Conservation (phyloP, 1,139 yeast species). For the Yamadazyma buinensis region DNA sequence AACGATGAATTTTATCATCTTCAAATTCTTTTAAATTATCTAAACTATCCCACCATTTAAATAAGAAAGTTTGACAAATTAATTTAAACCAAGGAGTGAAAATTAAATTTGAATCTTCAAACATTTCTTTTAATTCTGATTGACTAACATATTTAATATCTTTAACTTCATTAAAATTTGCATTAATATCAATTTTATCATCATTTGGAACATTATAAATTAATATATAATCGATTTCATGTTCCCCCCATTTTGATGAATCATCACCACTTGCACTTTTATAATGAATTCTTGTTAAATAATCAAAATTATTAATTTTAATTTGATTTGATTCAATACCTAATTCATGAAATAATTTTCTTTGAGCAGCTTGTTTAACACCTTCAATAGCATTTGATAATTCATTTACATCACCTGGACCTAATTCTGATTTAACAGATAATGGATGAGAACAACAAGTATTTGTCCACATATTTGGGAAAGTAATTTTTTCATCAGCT, state of each 20-base stretch:
- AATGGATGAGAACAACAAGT: slow-evolving; percentile 98
- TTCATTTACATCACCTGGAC: slow-evolving; percentile 35
- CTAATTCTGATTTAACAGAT: slow-evolving; percentile 78
- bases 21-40: slow-evolving; percentile 49
- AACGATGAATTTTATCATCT: slow-evolving; percentile 45
- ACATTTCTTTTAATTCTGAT: slow-evolving; percentile 69
- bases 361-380: slow-evolving; percentile 81
- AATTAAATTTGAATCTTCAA: slow-evolving; percentile 53
- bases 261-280: slow-evolving; percentile 63
- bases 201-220: slow-evolving; percentile 65
- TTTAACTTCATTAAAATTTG: slow-evolving; percentile 79
- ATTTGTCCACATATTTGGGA: slow-evolving; percentile 96
- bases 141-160: slow-evolving; percentile 73
- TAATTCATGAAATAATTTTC: slow-evolving; percentile 88
- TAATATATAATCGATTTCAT: slow-evolving; percentile 92
- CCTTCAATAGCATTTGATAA: slow-evolving; percentile 60
- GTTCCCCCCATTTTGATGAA: slow-evolving; percentile 92
- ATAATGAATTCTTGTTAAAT: slow-evolving; percentile 91
- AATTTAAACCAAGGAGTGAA: slow-evolving; percentile 99
- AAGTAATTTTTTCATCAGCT: slow-evolving; percentile 94
- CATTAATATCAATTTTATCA: slow-evolving; percentile 48
- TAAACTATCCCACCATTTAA: slow-evolving; percentile 89
- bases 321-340: slow-evolving; percentile 68
- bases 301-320: slow-evolving; percentile 70
- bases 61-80: slow-evolving; percentile 85